A percentile compares a stretch with the other conserved stretches of the same genome.
These are phyloP conservation scores for Testicularia cyperi DNA, from an alignment of 1,284 basidiomycete species.

Conservation along the genomic window DNA sequence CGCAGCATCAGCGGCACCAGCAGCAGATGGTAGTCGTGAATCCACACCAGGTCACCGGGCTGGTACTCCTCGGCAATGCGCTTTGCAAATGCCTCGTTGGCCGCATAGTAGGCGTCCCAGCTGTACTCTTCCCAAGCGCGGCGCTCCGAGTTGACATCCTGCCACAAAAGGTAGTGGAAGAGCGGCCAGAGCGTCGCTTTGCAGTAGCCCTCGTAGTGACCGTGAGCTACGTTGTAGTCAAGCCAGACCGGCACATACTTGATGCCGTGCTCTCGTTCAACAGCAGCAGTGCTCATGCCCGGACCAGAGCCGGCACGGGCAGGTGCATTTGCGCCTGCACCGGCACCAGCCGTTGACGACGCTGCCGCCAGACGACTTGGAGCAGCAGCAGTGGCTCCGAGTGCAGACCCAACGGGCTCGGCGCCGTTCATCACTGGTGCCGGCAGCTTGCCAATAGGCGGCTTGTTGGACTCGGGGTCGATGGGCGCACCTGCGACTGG, in stretches of 20 bases:
- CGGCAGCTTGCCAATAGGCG: constrained; percentile 30
- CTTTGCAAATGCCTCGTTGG: constrained; percentile 82
- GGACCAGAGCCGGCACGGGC: no score
- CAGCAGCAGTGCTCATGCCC: no score
- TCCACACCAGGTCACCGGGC: constrained; percentile 76
- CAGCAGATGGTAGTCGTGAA: constrained; percentile 75
- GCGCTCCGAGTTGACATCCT: constrained; percentile 70
- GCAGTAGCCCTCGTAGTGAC: constrained; percentile 91
- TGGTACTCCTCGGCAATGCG: constrained; percentile 74
- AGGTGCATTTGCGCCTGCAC: constrained; percentile 61
- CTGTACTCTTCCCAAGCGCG: constrained; percentile 70
- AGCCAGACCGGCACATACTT: constrained; percentile 88
- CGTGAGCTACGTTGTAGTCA: constrained; percentile 83
- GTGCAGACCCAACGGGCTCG: constrained; percentile 51
- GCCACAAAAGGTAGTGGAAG: constrained; percentile 98
- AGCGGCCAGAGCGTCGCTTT: constrained; percentile 97
- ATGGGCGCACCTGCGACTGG: constrained; percentile 37
- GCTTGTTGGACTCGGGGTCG: constrained; percentile 21
- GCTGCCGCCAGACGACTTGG: constrained; percentile 61
- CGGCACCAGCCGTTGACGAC: constrained; percentile 64
- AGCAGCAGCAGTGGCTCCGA: constrained; percentile 19
- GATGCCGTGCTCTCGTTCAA: constrained; percentile 52
- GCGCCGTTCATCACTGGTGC: constrained; percentile 52
- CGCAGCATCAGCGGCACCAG: constrained; percentile 84
- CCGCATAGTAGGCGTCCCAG: constrained; percentile 80